A percentile compares a stretch with the other conserved stretches of the same genome.
Conservation (phyloP, 148 eudicot genomes). For the Dysphania ambrosioides region DNA sequence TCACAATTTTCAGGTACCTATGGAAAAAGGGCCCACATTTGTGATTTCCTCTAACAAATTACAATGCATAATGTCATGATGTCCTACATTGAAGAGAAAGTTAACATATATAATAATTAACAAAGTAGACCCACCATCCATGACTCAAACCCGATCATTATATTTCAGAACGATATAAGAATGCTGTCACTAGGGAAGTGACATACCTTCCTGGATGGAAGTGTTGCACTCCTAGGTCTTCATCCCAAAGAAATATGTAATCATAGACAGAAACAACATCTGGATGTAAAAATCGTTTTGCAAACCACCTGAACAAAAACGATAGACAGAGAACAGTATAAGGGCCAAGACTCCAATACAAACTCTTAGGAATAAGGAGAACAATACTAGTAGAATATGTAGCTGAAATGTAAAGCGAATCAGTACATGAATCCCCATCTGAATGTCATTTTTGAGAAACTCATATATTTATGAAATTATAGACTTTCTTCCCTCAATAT, state of each 20-base stretch:
- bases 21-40: too few species aligned
- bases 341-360: constrained; percentile 6
- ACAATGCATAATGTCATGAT: background rate
- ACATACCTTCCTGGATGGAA: constrained; percentile 83
- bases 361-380: background rate
- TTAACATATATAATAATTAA: too few species aligned
- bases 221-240: constrained; percentile 82
- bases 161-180: too few species aligned
- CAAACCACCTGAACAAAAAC: constrained; percentile 80
- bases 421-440: background rate
- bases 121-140: too few species aligned
- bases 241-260: constrained; percentile 96
- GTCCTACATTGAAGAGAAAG: background rate
- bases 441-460: background rate
- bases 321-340: constrained; percentile 6
- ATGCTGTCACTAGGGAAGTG: background rate
- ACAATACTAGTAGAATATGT: background rate
- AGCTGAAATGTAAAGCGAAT: background rate
- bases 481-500: background rate
- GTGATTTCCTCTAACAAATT: background rate
- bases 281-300: constrained; percentile 94
- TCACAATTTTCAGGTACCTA: constrained; percentile 81
- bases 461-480: background rate
- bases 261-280: constrained; percentile 79
- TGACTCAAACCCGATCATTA: too few species aligned